Evolutionary conservation across 2,329 filamentous ascomycete species (phyloP), one percentile per base, ranked within the genome.

Genomic region (Elsinoe perseae): DNA sequence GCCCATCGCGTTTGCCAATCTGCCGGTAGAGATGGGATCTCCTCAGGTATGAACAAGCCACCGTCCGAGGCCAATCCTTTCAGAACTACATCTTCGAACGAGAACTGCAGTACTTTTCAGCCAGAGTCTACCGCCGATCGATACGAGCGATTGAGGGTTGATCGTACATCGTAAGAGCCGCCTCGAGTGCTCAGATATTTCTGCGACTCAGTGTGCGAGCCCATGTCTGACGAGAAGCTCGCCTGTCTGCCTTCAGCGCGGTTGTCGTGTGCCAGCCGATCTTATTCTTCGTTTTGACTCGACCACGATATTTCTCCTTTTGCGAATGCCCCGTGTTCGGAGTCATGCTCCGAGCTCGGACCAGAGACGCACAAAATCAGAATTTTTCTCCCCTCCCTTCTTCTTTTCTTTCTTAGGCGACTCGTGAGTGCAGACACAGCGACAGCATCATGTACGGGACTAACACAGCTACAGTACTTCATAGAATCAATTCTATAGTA

Each of bases 401-500:
- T 40, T 60, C 57, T 36, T 59, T 59, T n/a, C 36, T 30, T 59
- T 55, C 16, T 56, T 50, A 61, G 57, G 57, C 59, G 59, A 61
- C 59, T 61, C 58, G 44, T 50, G 34, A 36, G 56, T 56, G 28
- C 27, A 36, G 10, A 52, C n/a, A 16, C 48, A 20, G 4, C 9
- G 8, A 42, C 46, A 28, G 2, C 34, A 23, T 28, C 12, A 44
- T 28, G 10, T 25, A 34, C 16, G 27, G 20, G 9, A 18, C 23
- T 23, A 28, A 36, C 54, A 48, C 28, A 16, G n/a, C 23, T 28
- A 50, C 57, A 58, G 34, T 58, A 63, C 62, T 63, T 66, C 65
- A 69, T 66, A 89, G 87, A 91, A 92, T 92, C 88, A 89, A 88
- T 95, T 95, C 87, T 95, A 91, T 90, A 95, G 89, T 91, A 85